These are phyloP conservation scores for Gamsiella multidivaricata DNA, from an alignment of 192 early-diverging fungal species.

Conservation along the genomic window DNA sequence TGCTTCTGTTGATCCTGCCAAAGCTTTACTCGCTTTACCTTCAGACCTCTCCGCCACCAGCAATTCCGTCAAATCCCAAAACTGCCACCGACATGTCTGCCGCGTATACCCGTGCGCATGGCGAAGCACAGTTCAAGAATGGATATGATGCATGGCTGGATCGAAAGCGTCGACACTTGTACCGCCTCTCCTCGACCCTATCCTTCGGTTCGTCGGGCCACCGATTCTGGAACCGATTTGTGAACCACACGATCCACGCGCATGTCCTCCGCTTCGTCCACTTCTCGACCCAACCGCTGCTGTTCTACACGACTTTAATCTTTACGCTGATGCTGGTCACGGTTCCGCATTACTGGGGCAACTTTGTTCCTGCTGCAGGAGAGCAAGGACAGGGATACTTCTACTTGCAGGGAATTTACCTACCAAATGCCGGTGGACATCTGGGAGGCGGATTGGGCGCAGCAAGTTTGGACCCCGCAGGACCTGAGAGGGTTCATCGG, in stretches of 20 bases:
- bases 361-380: constrained; percentile 46
- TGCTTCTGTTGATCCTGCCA: constrained; percentile 36
- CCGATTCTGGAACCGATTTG: constrained; percentile 40
- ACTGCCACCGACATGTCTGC: neutral
- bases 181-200: constrained; percentile 42
- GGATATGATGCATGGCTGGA: constrained; percentile 52
- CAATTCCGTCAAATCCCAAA: neutral
- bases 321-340: constrained; percentile 53
- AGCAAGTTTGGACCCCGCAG: constrained; percentile 37
- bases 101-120: neutral
- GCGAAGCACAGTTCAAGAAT: constrained; percentile 25
- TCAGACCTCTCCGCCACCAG: constrained; percentile 47
- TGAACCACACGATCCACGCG: constrained; percentile 50
- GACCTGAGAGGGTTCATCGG: constrained; percentile 16
- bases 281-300: constrained; percentile 42
- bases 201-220: constrained; percentile 16
- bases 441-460: constrained; percentile 27
- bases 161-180: constrained; percentile 37
- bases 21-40: constrained; percentile 50
- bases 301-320: constrained; percentile 43
- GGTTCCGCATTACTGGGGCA: constrained; percentile 36
- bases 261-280: constrained; percentile 49
- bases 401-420: constrained; percentile 46
- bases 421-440: constrained; percentile 38
- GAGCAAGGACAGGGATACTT: constrained; percentile 49